Evolutionary conservation across 495 filamentous ascomycete species (phyloP), one percentile per base, ranked within the genome.

Genomic region (Acidiella bohemica): DNA sequence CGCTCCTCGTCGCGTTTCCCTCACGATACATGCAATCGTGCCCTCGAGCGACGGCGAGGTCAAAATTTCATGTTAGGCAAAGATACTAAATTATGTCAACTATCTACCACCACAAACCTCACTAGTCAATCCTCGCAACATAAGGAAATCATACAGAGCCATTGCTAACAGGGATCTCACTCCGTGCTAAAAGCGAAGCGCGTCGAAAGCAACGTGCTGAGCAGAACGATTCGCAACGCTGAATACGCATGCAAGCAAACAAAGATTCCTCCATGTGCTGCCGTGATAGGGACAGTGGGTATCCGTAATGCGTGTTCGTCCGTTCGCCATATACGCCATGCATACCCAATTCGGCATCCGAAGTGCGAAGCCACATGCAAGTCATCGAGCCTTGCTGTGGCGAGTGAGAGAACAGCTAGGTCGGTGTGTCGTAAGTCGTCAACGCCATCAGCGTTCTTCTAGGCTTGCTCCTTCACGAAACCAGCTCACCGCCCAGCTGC

Each of bases 401-500:
- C n/a, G n/a, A n/a, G n/a, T n/a, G n/a, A n/a, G n/a, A n/a, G n/a
- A n/a, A n/a, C n/a, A n/a, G n/a, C n/a, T n/a, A n/a, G n/a, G n/a
- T n/a, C n/a, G n/a, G n/a, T n/a, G 21, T 39, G 20, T 44, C 32
- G 23, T 39, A 32, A 44, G 27, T 46, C 42, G 27, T 46, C 10
- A 44, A 46, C 42, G 34, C 42, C 42, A 29, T 46, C 5, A 34
- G 2, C 32, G 34, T 19, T 24, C 19, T 26, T 4, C 23, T 4
- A 3, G 8, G 8, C 13, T 36, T 19, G 5, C 34, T 37, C 22
- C 21, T 14, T 46, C 22, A 46, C 21, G 42, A 51, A 11, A 67
- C 59, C 24, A 75, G 62, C 51, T 73, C 67, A 20, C 72, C 72
- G 21, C 72, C 72, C 4, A 75, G 55, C 44, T 75, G 67, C 68